Conservation (phyloP, 148 eudicot genomes). For the Silene conica region DNA sequence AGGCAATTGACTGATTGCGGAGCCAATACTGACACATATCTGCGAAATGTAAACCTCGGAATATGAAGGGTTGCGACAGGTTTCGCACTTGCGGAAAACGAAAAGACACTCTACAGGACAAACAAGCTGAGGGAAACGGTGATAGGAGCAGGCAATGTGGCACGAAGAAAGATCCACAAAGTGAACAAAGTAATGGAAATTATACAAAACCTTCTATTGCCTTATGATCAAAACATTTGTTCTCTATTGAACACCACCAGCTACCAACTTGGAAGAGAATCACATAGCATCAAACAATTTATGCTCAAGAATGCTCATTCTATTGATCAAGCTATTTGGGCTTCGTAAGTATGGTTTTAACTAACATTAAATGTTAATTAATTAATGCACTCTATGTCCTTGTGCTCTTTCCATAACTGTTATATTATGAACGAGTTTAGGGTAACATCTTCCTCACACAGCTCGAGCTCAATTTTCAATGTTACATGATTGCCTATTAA, state of each 20-base stretch:
- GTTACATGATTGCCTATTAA: too few relatives aligned
- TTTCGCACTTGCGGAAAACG: slow-evolving; percentile 42
- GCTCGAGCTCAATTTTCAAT: too few relatives aligned
- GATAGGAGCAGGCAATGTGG: slow-evolving; percentile 45
- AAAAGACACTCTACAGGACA: slow-evolving; percentile 31
- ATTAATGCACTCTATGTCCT: too few relatives aligned
- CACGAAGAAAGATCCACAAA: slow-evolving; percentile 39
- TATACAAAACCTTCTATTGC: slow-evolving; percentile 41
- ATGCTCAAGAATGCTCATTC: slow-evolving; percentile 31
- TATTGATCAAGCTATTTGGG: slow-evolving; percentile 39
- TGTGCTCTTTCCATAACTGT: too few relatives aligned
- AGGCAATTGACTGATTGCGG: too few relatives aligned
- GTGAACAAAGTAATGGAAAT: slow-evolving; percentile 37
- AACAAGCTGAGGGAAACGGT: slow-evolving; percentile 40
- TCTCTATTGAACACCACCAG: slow-evolving; percentile 39
- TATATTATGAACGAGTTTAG: too few relatives aligned
- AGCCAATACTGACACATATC: too few relatives aligned
- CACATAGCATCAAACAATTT: slow-evolving; percentile 36
- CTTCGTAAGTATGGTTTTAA: slow-evolving; percentile 38
- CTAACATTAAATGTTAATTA: neutral
- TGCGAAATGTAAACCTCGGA: neutral
- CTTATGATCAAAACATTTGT: slow-evolving; percentile 46
- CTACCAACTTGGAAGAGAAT: slow-evolving; percentile 42
- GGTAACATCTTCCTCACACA: too few relatives aligned
- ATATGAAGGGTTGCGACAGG: slow-evolving; percentile 47